These are phyloP conservation scores for Postia placenta DNA, from an alignment of 768 basidiomycete genomes.

Conservation along the genomic window DNA sequence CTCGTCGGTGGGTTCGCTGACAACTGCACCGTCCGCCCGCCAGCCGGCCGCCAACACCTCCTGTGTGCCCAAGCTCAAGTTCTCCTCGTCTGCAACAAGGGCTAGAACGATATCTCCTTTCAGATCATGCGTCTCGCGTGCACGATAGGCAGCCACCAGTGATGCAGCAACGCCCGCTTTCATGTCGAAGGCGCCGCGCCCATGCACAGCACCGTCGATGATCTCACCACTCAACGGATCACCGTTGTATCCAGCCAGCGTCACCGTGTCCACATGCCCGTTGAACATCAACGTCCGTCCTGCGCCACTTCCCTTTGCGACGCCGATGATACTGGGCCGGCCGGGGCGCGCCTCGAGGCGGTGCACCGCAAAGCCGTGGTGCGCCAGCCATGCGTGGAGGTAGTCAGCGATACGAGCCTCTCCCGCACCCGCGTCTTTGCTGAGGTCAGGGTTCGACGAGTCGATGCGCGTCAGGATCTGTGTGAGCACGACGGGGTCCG, in stretches of 20 bases:
- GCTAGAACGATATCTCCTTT: slow-evolving; percentile 1
- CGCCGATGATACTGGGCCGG: slow-evolving; percentile 1
- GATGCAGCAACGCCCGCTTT: slow-evolving; percentile 5
- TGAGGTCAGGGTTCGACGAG: slow-evolving; percentile 4
- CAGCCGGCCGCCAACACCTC: slow-evolving; percentile 3
- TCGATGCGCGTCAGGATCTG: slow-evolving; percentile 6
- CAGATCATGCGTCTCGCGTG: not conserved
- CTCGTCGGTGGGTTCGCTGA: slow-evolving; percentile 3
- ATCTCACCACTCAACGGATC: slow-evolving; percentile 3
- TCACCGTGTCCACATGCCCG: slow-evolving; percentile 6
- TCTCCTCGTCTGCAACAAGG: slow-evolving; percentile 6
- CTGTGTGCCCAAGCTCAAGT: slow-evolving; percentile 2
- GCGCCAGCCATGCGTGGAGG: slow-evolving; percentile 1
- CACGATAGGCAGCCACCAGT: slow-evolving; percentile 2
- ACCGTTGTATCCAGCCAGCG: slow-evolving; percentile 3
- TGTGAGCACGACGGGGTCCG: slow-evolving; percentile 4
- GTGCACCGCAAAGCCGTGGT: slow-evolving; percentile 3
- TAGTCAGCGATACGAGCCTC: slow-evolving; percentile 3
- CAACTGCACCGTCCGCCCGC: slow-evolving; percentile 4
- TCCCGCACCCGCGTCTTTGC: slow-evolving; percentile 1
- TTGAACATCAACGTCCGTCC: slow-evolving; percentile 3
- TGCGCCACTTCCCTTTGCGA: not conserved
- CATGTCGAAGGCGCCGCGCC: slow-evolving; percentile 5
- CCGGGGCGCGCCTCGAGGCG: slow-evolving; percentile 1
- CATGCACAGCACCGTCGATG: slow-evolving; percentile 1